Evolutionary conservation across 2,329 filamentous ascomycete species (phyloP), one percentile per base, ranked within the genome.

Genomic region (Aureobasidium musti): DNA sequence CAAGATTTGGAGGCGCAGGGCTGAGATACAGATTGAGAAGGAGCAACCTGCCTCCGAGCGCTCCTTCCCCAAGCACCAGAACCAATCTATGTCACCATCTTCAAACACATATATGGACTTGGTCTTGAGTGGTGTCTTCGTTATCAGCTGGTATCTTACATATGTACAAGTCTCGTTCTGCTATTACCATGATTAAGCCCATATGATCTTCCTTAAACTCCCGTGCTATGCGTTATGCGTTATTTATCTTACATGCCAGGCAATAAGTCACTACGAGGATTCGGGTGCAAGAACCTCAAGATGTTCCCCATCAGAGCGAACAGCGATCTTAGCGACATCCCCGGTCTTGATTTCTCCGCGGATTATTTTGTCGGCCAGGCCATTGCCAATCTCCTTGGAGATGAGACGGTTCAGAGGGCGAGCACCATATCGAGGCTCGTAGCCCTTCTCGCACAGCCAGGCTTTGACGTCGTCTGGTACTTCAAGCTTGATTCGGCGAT

Each of bases 351-450:
- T 79, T 77, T 92, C 82, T 23, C 95, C 95, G 65, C 90, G 84
- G 72, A 98, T 98, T 72, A 99, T 96, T 80, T 89, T 90, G 74
- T 97, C 93, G 0, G 95, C 95, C 45, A 98, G 83, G 3, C 87
- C 84, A 76, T 97, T 97, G 68, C 91, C 89, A 71, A 99, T 92
- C 78, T 97, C 88, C 73, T 90, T 96, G 26, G 90, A 87, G 71
- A 98, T 97, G 63, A 98, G 84, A 43, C 95, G 84, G 77, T 98
- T 97, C 37, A 98, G 82, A 33, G 95, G 95, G 7, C 95, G 84
- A 8, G 95, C 95, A 69, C 95, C 95, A 75, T 92, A 98, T 73
- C 89, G 89, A 26, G 94, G 91, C 74, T 97, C 92, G 75, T 98
- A 98, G 1, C 94, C 94, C 69, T 88, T 86, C 69, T 95, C 90